phyloP scores from a whole-genome alignment of 139 green algal species.

The Chlorella sorokiniana region DNA sequence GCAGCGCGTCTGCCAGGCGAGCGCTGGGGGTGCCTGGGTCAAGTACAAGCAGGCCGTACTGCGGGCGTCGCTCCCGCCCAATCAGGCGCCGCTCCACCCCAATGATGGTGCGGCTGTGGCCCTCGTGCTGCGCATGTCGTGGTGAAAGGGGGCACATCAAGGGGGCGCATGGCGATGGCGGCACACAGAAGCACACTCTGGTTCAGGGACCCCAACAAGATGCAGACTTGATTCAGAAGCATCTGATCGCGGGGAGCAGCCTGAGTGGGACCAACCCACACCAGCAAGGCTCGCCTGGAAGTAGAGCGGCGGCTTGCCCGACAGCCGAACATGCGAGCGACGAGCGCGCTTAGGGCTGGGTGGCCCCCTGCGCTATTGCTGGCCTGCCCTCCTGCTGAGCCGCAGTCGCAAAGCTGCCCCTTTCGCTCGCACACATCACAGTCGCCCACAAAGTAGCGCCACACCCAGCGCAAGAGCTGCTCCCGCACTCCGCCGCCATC shows the following conservation, averaged over 20 bases:
- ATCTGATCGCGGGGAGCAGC: not conserved
- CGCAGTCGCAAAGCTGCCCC: not conserved
- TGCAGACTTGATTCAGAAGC: not conserved
- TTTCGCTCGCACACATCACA: not conserved
- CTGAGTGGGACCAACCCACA: not conserved
- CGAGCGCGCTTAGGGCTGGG: not conserved
- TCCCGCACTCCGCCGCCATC: not conserved
- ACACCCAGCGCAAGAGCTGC: slow-evolving; percentile 21
- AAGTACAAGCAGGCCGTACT: slow-evolving; percentile 24
- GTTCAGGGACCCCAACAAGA: not conserved
- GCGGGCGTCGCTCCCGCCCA: not conserved
- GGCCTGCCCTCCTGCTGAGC: slow-evolving; percentile 17
- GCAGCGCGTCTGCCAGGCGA: slow-evolving; percentile 9
- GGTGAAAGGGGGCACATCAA: not conserved
- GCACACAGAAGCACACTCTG: not conserved
- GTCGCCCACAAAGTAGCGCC: slow-evolving; percentile 22
- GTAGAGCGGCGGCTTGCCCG: slow-evolving; percentile 17
- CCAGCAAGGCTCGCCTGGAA: not conserved
- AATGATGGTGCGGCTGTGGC: slow-evolving; percentile 27
- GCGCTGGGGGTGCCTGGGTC: not conserved
- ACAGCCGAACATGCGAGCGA: not conserved
- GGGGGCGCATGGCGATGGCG: not conserved
- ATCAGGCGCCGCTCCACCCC: slow-evolving; percentile 27
- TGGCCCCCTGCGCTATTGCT: not conserved
- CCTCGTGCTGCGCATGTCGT: slow-evolving; percentile 25